phyloP scores from a whole-genome alignment of 768 basidiomycete species.

The Termitomyces sp. region DNA sequence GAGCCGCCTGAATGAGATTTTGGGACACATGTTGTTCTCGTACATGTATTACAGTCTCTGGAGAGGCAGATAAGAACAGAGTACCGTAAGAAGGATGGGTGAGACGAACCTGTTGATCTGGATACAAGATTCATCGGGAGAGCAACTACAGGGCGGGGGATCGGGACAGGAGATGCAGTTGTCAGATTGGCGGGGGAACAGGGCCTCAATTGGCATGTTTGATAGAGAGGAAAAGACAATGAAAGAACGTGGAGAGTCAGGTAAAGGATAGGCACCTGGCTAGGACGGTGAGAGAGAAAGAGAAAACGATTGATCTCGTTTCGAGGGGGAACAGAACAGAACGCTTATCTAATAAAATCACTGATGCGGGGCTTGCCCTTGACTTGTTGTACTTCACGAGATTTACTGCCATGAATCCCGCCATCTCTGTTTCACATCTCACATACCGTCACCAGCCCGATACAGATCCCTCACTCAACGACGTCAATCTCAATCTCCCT shows the following conservation, averaged over 20 bases:
- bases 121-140: slow-evolving; percentile 49
- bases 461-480: slow-evolving; percentile 47
- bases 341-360: slow-evolving; percentile 12
- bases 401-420: slow-evolving; percentile 11
- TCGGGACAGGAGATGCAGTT: slow-evolving; percentile 46
- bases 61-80: slow-evolving; percentile 1
- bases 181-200: slow-evolving; percentile 29
- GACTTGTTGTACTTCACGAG: neutral
- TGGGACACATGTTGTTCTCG: slow-evolving; percentile 45
- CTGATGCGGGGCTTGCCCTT: neutral
- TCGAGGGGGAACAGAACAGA: slow-evolving; percentile 1
- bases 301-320: neutral
- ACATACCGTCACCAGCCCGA: slow-evolving; percentile 50
- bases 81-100: neutral
- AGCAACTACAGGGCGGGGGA: slow-evolving; percentile 51
- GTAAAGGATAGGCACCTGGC: slow-evolving; percentile 12
- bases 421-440: slow-evolving; percentile 43
- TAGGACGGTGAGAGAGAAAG: slow-evolving; percentile 8
- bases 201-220: slow-evolving; percentile 30
- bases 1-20: slow-evolving; percentile 15
- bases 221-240: slow-evolving; percentile 5
- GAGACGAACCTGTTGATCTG: slow-evolving; percentile 50
- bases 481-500: slow-evolving; percentile 63
- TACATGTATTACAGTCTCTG: slow-evolving; percentile 58
- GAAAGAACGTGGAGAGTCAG: slow-evolving; percentile 25